These are phyloP conservation scores for Mucor mucedo DNA, from an alignment of 371 early-diverging fungal genomes.

Conservation along the genomic window DNA sequence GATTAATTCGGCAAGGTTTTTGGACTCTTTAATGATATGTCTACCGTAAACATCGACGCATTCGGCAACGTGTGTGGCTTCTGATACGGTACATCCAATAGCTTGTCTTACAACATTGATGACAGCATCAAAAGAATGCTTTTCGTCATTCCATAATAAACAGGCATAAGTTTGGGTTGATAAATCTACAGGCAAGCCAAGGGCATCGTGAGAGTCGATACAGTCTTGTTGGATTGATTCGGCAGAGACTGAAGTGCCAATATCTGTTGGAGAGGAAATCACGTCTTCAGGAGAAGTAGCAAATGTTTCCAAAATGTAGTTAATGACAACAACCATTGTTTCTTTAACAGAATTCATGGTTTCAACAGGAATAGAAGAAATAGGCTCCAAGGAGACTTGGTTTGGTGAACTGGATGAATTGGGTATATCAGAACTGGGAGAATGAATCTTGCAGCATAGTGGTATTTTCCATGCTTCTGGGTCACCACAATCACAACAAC, in stretches of 20 bases:
- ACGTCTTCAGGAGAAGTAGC: constrained; percentile 71
- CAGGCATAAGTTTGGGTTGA: constrained; percentile 54
- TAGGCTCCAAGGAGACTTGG: constrained; percentile 11
- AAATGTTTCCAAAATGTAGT: constrained; percentile 89
- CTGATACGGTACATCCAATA: constrained; percentile 56
- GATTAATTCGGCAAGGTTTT: constrained; percentile 65
- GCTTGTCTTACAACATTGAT: constrained; percentile 76
- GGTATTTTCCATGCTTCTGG: constrained; percentile 94
- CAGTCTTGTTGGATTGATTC: constrained; percentile 40
- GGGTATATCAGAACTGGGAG: constrained; percentile 29
- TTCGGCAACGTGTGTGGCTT: constrained; percentile 31
- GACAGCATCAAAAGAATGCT: constrained; percentile 91
- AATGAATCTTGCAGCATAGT: constrained; percentile 84
- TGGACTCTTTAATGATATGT: constrained; percentile 71
- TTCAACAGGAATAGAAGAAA: constrained; percentile 49
- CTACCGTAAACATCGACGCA: constrained; percentile 71
- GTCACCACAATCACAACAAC: constrained; percentile 99
- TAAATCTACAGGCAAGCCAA: constrained; percentile 44
- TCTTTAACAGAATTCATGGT: constrained; percentile 64
- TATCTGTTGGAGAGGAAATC: constrained; percentile 63
- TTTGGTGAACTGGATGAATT: neutral
- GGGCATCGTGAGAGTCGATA: constrained; percentile 38
- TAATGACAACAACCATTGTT: constrained; percentile 81
- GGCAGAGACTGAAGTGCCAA: constrained; percentile 26
- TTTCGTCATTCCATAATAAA: constrained; percentile 96